These are phyloP conservation scores for Suillus occidentalis DNA, from an alignment of 768 basidiomycete species.

Conservation along the genomic window DNA sequence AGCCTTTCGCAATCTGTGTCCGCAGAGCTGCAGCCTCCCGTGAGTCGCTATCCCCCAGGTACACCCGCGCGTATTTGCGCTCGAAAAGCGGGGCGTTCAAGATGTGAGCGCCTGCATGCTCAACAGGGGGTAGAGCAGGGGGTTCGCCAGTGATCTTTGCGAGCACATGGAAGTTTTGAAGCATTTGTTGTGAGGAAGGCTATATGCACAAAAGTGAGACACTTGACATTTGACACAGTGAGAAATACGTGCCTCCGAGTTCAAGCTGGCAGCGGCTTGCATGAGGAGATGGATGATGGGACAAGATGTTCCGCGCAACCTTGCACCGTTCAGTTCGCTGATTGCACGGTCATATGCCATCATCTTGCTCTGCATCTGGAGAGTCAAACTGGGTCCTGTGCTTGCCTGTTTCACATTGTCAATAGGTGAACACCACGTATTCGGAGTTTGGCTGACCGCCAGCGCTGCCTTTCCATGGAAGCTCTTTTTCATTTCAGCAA, in stretches of 20 bases:
- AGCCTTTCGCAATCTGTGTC: conserved; percentile 74
- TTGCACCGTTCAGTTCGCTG: conserved; percentile 70
- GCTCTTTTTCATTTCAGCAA: conserved; percentile 63
- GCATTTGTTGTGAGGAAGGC: conserved; percentile 57
- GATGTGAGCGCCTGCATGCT: conserved; percentile 80
- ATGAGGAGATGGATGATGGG: conserved; percentile 74
- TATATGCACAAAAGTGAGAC: conserved; percentile 21
- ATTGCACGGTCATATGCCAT: conserved; percentile 91
- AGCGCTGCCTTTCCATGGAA: conserved; percentile 56
- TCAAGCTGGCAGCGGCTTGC: conserved; percentile 61
- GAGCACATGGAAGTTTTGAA: conserved; percentile 72
- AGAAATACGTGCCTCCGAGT: conserved; percentile 46
- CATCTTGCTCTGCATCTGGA: conserved; percentile 93
- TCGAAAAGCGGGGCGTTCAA: conserved; percentile 78
- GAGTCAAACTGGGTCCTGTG: conserved; percentile 54
- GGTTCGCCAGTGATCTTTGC: conserved; percentile 77
- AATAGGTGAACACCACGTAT: conserved; percentile 1
- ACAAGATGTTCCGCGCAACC: conserved; percentile 70
- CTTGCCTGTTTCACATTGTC: conserved; percentile 34
- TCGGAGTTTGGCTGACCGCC: conserved; percentile 39
- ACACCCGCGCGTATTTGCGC: conserved; percentile 78
- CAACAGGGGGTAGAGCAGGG: conserved; percentile 69
- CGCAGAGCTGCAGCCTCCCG: conserved; percentile 67
- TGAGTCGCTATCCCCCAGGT: conserved; percentile 64
- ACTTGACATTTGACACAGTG: neutral